Conservation (phyloP, 352 stramenopile genomes). For the Globisporangium paddicum region DNA sequence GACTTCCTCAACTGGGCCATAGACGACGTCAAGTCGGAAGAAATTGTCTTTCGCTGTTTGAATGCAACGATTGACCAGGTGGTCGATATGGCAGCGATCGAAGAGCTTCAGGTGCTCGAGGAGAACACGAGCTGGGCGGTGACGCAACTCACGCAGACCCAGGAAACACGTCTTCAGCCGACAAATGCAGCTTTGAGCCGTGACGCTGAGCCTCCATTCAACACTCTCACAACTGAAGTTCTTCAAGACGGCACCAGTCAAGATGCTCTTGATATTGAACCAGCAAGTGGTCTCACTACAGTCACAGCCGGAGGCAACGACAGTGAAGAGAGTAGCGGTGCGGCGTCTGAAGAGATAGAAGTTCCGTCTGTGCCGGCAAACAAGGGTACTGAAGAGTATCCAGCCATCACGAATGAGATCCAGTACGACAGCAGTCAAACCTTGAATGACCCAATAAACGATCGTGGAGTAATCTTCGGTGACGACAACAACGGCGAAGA, state of each 20-base stretch:
- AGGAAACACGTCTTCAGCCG: not conserved
- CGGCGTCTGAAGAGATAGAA: not conserved
- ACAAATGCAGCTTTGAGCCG: not conserved
- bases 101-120: conserved; percentile 18
- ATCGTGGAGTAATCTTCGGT: not conserved
- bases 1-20: conserved; percentile 47
- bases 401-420: too few relatives aligned
- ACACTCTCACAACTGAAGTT: not conserved
- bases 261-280: not conserved
- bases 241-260: not conserved
- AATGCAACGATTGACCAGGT: conserved; percentile 25
- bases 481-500: not conserved
- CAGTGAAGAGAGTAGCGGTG: not conserved
- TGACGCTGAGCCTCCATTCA: not conserved
- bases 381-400: not conserved
- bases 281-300: not conserved
- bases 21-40: conserved; percentile 24
- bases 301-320: not conserved
- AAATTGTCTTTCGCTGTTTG: conserved; percentile 23
- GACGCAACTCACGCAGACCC: not conserved
- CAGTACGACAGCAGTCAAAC: not conserved
- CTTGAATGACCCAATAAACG: not conserved
- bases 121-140: conserved; percentile 1
- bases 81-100: conserved; percentile 13
- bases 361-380: not conserved